Conservation (phyloP, 371 early-diverging fungal genomes). For the Mortierella sp. region DNA sequence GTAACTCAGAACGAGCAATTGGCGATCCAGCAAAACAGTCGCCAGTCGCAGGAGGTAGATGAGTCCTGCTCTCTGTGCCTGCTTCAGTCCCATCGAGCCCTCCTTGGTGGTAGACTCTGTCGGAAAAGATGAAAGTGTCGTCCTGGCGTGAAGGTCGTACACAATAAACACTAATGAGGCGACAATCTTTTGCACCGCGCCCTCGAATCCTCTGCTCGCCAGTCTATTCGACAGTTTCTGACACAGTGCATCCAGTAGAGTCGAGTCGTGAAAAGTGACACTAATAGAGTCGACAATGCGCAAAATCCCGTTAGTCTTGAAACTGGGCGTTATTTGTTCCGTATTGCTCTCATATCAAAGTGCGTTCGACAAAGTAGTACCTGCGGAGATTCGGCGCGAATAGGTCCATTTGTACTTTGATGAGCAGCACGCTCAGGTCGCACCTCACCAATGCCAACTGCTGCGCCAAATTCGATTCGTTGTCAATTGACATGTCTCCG, state of each 20-base stretch:
- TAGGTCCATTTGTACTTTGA: constrained; percentile 55
- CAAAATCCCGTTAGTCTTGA: background rate
- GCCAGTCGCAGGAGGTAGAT: constrained; percentile 26
- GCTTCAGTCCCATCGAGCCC: constrained; percentile 33
- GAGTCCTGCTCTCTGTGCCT: constrained; percentile 44
- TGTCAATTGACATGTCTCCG: background rate
- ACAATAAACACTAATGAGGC: constrained; percentile 33
- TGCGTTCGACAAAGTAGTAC: constrained; percentile 11
- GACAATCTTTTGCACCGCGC: constrained; percentile 27
- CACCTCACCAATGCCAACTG: constrained; percentile 23
- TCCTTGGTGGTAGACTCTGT: constrained; percentile 37
- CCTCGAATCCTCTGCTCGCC: constrained; percentile 15
- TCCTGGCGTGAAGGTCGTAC: constrained; percentile 43
- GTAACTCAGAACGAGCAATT: constrained; percentile 13
- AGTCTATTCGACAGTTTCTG: constrained; percentile 16
- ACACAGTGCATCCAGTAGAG: constrained; percentile 15
- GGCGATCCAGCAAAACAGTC: constrained; percentile 31
- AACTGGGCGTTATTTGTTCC: background rate
- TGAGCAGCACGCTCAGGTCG: constrained; percentile 33
- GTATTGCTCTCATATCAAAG: background rate
- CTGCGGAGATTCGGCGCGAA: constrained; percentile 46
- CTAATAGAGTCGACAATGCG: constrained; percentile 1
- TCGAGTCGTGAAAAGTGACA: constrained; percentile 26
- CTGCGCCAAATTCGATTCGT: constrained; percentile 8
- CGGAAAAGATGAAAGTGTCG: constrained; percentile 18